Percentiles rank a stretch among this genome's conserved stretches.
Conservation (phyloP, 2,329 filamentous ascomycete genomes). For the Aureobasidium pullulans region DNA sequence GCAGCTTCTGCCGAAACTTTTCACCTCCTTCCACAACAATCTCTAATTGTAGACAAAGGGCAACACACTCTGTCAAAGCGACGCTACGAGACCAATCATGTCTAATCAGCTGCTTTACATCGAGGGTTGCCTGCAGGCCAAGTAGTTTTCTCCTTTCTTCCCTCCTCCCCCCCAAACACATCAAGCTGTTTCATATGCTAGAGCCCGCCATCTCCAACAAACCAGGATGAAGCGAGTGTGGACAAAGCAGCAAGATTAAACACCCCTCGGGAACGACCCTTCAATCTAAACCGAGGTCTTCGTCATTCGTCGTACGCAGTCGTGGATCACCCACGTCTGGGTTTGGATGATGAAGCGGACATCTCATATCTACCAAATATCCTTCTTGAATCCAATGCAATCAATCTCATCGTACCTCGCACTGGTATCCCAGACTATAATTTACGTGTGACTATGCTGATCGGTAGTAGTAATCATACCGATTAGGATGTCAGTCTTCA, state of each 20-base stretch:
- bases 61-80: background rate
- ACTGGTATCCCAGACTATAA: no score
- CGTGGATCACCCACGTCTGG: conserved; percentile 1
- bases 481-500: no score
- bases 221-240: conserved; percentile 33
- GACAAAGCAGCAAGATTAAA: conserved; percentile 35
- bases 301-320: background rate
- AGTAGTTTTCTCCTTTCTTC: background rate
- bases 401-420: background rate
- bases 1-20: background rate
- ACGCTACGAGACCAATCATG: background rate
- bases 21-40: background rate
- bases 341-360: conserved; percentile 7
- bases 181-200: conserved; percentile 34
- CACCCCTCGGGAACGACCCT: background rate
- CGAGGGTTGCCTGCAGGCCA: background rate
- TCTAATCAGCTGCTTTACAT: background rate
- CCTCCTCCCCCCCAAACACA: background rate
- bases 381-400: background rate
- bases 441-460: no score
- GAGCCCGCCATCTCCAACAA: conserved; percentile 32
- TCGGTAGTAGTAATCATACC: no score
- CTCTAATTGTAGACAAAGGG: background rate
- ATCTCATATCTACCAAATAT: background rate
- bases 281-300: background rate